Evolutionary conservation across 2,329 filamentous ascomycete species (phyloP), one percentile per base, ranked within the genome.

Genomic region (Alternaria novae-zelandiae): DNA sequence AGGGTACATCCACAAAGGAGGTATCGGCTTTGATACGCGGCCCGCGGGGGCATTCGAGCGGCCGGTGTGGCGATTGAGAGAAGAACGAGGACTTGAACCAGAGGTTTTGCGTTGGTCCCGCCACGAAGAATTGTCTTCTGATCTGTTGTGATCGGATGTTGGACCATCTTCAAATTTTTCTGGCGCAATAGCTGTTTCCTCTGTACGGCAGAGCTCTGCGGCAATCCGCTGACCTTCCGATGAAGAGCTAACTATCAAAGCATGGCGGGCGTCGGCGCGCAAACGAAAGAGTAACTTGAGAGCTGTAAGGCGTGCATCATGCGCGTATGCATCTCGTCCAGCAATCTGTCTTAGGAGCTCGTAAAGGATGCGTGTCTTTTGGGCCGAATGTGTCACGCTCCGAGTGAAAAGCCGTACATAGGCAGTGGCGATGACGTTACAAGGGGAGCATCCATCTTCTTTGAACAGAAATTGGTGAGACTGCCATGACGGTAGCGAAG

Each of bases 261-360:
- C 87, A 68, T 94, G 88, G 10, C 91, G 88, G 76, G 91, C 93
- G 79, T 97, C 93, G 21, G 93, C 93, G 62, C 94, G 88, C 28
- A 97, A 82, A 46, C 94, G 89, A 76, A 96, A 95, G 3, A 97
- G 83, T 46, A 80, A 67, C 57, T 79, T 80, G 10, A 82, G 69
- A 6, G 78, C 76, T 13, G 76, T 76, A 47, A 82, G 69, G 6
- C 80, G 75, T 32, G 79, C 79, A 68, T 81, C 80, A 46, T 70
- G 76, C 12, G 75, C 70, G 59, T 75, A 77, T 8, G 68, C 67
- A 41, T 79, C 70, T 21, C 68, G 69, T 28, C 73, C 73, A 50
- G 78, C 78, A 46, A 80, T 69, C 4, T 73, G 63, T 5, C 78
- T 71, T 6, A 82, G 66, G 10, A 76, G 68, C 46, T 80, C 76